Base-by-base conservation (phyloP, 2,329 filamentous ascomycete genomes). In the Diaporthe citrichinensis region DNA sequence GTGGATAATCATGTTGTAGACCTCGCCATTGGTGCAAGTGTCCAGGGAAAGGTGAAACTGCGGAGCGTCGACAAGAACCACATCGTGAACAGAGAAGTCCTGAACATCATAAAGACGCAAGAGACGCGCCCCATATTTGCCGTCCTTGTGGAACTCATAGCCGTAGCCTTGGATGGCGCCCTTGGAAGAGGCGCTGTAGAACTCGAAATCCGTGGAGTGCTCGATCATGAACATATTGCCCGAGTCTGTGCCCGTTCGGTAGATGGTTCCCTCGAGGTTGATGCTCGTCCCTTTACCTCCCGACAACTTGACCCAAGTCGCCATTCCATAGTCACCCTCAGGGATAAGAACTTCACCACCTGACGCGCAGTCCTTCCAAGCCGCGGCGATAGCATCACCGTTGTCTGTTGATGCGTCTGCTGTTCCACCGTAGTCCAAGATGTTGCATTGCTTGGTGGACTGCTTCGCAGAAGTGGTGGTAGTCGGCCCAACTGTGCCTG, bases 1-100 rank as follows among this genome's bases (percentile, higher is more conserved):
- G 4, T 87, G 86, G 68, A 90, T 86, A n/a, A 87, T 85, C 81
- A 88, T 85, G 80, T 90, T 90, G 83, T 90, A 90, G 5, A 89
- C 81, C 78, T 90, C 88, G 51, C 88, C 88, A 76, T 86, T 87
- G 39, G 81, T 82, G 80, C 84, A 87, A 17, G 84, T 76, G 61
- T 80, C 79, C 14, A 80, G 34, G 12, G 76, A 77, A 17, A 80
- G 72, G 41, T 80, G 79, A 59, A 80, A 80, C 17, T 75, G 76
- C 20, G 78, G 75, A 62, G 86, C 83, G 76, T 90, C 88, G 20
- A 88, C 85, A 2, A 89, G 84, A 3, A 83, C 81, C 67, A 90
- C 81, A 76, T 89, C 88, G 78, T 89, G 87, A 4, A 89, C 83
- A 15, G 85, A 85, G 76, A 88, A 89, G 78, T 87, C 83, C 23